A percentile compares a stretch with the other conserved stretches of the same genome.
Evolutionary conservation across 2,329 filamentous ascomycete species (phyloP).

Genomic region (Neonectria sp.): DNA sequence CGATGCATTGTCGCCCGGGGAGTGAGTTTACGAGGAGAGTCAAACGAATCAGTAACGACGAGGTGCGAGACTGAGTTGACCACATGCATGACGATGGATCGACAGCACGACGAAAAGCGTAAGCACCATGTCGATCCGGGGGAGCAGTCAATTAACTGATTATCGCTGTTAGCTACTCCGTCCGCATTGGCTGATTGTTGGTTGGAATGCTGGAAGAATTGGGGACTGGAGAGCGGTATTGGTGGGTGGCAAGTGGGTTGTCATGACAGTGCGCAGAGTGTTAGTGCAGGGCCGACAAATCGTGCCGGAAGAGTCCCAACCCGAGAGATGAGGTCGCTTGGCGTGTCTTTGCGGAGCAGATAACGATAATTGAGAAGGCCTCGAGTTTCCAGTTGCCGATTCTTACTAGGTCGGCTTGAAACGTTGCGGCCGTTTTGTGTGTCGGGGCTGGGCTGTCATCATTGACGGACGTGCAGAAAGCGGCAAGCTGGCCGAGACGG

Average conservation of each 20-base stretch:
- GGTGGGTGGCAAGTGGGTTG: background rate
- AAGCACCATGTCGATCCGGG: background rate
- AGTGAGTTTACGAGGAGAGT: no score
- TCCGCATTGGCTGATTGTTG: background rate
- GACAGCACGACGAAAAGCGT: background rate
- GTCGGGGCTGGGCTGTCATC: no score
- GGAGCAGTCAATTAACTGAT: background rate
- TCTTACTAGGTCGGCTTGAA: background rate
- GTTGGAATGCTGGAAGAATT: background rate
- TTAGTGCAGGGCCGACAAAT: background rate
- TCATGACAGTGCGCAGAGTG: background rate
- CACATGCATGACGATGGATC: background rate
- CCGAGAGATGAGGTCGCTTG: background rate
- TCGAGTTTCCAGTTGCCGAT: background rate
- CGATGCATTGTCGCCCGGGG: background rate
- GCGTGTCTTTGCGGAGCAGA: background rate
- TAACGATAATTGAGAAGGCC: background rate
- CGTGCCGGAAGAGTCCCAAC: background rate
- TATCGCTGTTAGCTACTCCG: background rate
- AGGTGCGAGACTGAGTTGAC: background rate
- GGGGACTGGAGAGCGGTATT: background rate
- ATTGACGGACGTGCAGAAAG: background rate
- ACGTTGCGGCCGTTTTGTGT: background rate
- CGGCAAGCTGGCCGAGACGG: background rate
- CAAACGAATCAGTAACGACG: no score